Conservation (phyloP, 495 filamentous ascomycete genomes). For the Clavariopsis aquatica region DNA sequence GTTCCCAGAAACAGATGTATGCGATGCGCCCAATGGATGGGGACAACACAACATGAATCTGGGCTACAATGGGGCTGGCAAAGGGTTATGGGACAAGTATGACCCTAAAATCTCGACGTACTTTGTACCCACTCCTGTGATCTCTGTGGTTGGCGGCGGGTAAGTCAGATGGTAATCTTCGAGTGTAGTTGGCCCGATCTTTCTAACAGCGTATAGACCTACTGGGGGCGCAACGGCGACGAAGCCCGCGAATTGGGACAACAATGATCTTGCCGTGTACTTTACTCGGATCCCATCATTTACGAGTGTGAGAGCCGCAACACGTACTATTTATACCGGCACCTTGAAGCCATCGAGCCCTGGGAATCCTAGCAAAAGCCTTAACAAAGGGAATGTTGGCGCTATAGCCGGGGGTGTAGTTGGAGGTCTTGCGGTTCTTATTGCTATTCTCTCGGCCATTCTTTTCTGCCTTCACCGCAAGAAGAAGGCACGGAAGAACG, state of each 20-base stretch:
- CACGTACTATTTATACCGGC: slow-evolving; percentile 26
- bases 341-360: slow-evolving; percentile 25
- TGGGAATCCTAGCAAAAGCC: slow-evolving; percentile 21
- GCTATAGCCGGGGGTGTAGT: slow-evolving; percentile 43
- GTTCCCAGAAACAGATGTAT: slow-evolving; percentile 41
- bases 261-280: slow-evolving; percentile 42
- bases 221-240: slow-evolving; percentile 48
- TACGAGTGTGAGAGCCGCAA: slow-evolving; percentile 29
- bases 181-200: neutral
- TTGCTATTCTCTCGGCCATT: slow-evolving; percentile 36
- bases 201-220: slow-evolving; percentile 32
- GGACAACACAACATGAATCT: slow-evolving; percentile 51
- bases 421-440: slow-evolving; percentile 37
- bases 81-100: slow-evolving; percentile 47
- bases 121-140: slow-evolving; percentile 48
- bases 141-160: slow-evolving; percentile 50
- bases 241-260: slow-evolving; percentile 40
- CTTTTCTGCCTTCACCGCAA: slow-evolving; percentile 39
- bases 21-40: slow-evolving; percentile 44
- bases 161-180: slow-evolving; percentile 32
- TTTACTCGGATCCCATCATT: slow-evolving; percentile 38
- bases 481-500: slow-evolving; percentile 30
- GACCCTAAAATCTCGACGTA: slow-evolving; percentile 47
- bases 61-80: slow-evolving; percentile 45
- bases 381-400: slow-evolving; percentile 30